Evolutionary conservation across 1,139 yeast species (phyloP).

Genomic region (Lodderomyces beijingensis): DNA sequence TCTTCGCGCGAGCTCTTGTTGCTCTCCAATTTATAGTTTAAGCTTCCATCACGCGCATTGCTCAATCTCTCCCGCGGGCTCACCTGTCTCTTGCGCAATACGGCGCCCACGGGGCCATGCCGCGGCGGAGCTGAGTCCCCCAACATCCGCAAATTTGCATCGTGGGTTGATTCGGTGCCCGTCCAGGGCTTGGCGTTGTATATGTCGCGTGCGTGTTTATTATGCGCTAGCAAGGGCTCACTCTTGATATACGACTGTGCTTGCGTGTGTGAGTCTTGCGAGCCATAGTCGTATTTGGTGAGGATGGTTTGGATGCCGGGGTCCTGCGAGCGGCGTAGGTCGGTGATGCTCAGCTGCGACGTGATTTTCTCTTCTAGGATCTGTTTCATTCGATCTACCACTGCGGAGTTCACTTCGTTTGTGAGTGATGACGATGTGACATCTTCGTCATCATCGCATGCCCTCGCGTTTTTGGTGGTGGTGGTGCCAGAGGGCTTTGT

Average conservation of each 20-base stretch:
- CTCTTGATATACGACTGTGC: conserved; percentile 23
- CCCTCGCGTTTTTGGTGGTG: neutral
- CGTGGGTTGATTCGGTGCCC: conserved; percentile 54
- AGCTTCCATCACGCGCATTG: conserved; percentile 58
- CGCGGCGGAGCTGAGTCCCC: conserved; percentile 54
- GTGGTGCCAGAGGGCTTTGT: no score
- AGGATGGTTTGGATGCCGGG: conserved; percentile 13
- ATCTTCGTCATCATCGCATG: neutral
- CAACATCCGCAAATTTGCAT: conserved; percentile 58
- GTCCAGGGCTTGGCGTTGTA: conserved; percentile 56
- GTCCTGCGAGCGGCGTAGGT: conserved; percentile 10
- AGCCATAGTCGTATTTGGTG: conserved; percentile 11
- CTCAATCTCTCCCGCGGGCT: conserved; percentile 38
- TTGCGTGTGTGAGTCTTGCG: conserved; percentile 3
- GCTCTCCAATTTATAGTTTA: conserved; percentile 58
- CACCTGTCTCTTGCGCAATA: conserved; percentile 11
- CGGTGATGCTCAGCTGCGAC: conserved; percentile 10
- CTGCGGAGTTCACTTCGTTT: conserved; percentile 16
- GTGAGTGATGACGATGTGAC: no score
- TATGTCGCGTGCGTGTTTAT: conserved; percentile 50
- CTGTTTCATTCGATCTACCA: conserved; percentile 23
- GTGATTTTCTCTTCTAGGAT: conserved; percentile 26
- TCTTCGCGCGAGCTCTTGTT: conserved; percentile 18
- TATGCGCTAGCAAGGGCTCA: conserved; percentile 24
- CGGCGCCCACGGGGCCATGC: conserved; percentile 15